These are phyloP conservation scores for Protostelium mycophagum DNA, from an alignment of 78 protist species.

Conservation along the genomic window DNA sequence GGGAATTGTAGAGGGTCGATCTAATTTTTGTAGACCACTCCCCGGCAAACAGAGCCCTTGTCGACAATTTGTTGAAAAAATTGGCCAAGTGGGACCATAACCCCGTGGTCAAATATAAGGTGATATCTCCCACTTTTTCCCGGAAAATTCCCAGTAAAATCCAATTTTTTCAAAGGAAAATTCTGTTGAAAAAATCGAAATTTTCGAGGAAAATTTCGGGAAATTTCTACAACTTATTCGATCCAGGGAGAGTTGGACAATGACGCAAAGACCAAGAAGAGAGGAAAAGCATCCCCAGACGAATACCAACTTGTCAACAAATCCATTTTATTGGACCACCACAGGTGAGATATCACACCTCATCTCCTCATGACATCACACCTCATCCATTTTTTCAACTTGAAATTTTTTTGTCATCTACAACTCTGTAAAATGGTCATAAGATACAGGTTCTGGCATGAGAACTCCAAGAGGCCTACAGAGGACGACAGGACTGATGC, in stretches of 20 bases:
- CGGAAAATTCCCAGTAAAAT: not conserved
- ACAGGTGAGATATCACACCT: too few species aligned
- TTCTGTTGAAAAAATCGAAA: too few species aligned
- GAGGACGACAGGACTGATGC: not conserved
- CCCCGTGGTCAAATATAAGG: not conserved
- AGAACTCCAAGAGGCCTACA: not conserved
- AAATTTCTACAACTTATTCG: too few species aligned
- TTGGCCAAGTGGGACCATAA: not conserved
- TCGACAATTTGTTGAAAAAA: not conserved
- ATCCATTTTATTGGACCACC: not conserved
- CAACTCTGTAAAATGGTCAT: too few species aligned
- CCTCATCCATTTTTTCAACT: too few species aligned
- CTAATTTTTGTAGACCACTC: too few species aligned
- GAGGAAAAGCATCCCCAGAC: not conserved
- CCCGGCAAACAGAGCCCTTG: not conserved
- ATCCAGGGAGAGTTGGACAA: not conserved
- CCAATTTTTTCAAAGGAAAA: not conserved
- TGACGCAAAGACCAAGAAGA: not conserved
- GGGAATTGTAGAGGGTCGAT: too few species aligned
- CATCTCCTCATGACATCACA: too few species aligned
- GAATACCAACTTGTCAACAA: not conserved
- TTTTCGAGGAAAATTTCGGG: too few species aligned
- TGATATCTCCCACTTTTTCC: not conserved
- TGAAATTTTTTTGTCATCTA: too few species aligned
- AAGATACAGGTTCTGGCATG: not conserved